Percentiles rank a stretch among this genome's conserved stretches.
phyloP scores from a whole-genome alignment of 495 filamentous ascomycete species.

The Tuber indicum region DNA sequence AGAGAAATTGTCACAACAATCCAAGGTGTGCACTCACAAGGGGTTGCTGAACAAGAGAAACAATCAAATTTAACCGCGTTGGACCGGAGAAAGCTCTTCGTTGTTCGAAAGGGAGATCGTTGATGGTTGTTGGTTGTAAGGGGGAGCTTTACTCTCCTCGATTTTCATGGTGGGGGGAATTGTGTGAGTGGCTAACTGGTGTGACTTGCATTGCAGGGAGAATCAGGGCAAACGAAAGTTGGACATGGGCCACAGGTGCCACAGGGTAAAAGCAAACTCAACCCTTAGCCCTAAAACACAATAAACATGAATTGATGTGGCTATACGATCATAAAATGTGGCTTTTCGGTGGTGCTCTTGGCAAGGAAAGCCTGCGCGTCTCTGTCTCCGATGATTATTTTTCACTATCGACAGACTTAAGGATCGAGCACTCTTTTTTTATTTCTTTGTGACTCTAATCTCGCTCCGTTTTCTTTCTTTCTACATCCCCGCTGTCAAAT shows the following conservation, averaged over 20 bases:
- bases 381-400: background rate
- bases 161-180: conserved; percentile 40
- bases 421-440: background rate
- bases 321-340: background rate
- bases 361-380: background rate
- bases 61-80: conserved; percentile 89
- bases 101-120: conserved; percentile 67
- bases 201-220: conserved; percentile 25
- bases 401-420: background rate
- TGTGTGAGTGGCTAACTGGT: conserved; percentile 17
- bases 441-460: background rate
- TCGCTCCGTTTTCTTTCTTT: background rate
- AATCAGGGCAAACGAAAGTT: conserved; percentile 2
- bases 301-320: background rate
- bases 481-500: background rate
- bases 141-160: conserved; percentile 39
- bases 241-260: background rate
- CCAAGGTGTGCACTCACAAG: conserved; percentile 13
- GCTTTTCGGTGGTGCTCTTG: background rate
- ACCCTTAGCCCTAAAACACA: background rate
- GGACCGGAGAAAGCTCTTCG: conserved; percentile 62
- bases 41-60: conserved; percentile 65
- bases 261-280: background rate
- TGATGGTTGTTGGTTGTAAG: conserved; percentile 16
- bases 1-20: background rate